Evolutionary conservation across 768 basidiomycete species (phyloP).

Genomic region (Exidia glandulosa): DNA sequence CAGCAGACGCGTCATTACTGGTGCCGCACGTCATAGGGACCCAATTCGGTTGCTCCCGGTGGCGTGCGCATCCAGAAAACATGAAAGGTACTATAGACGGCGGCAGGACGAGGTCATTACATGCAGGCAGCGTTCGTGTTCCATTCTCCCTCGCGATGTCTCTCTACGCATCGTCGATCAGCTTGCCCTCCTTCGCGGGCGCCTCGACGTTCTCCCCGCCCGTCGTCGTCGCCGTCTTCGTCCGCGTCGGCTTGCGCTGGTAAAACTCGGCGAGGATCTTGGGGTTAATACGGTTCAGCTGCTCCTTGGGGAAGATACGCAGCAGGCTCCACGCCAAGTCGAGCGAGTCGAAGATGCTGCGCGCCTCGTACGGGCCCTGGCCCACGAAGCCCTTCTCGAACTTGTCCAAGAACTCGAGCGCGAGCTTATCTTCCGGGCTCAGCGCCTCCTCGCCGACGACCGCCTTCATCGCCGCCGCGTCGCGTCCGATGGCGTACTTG

Average conservation of each 20-base stretch:
- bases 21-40: too few relatives aligned
- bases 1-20: background rate
- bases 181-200: slow-evolving; percentile 34
- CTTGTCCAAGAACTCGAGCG: slow-evolving; percentile 93
- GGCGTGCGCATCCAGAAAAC: too few relatives aligned
- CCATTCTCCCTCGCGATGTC: too few relatives aligned
- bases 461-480: slow-evolving; percentile 97
- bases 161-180: slow-evolving; percentile 43
- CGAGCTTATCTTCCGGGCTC: slow-evolving; percentile 89
- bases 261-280: slow-evolving; percentile 94
- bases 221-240: slow-evolving; percentile 39
- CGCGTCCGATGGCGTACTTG: slow-evolving; percentile 95
- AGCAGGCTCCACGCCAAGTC: slow-evolving; percentile 95
- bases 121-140: background rate
- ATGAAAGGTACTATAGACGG: too few relatives aligned
- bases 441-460: slow-evolving; percentile 98
- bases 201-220: too few relatives aligned
- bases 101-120: too few relatives aligned
- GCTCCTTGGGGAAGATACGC: slow-evolving; percentile 98
- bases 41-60: too few relatives aligned
- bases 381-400: slow-evolving; percentile 97
- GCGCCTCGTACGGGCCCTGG: slow-evolving; percentile 92
- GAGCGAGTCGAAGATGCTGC: slow-evolving; percentile 93
- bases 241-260: slow-evolving; percentile 67
- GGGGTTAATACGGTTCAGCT: slow-evolving; percentile 94